Conservation (phyloP, 2,329 filamentous ascomycete genomes). For the Penicillium decumbens region DNA sequence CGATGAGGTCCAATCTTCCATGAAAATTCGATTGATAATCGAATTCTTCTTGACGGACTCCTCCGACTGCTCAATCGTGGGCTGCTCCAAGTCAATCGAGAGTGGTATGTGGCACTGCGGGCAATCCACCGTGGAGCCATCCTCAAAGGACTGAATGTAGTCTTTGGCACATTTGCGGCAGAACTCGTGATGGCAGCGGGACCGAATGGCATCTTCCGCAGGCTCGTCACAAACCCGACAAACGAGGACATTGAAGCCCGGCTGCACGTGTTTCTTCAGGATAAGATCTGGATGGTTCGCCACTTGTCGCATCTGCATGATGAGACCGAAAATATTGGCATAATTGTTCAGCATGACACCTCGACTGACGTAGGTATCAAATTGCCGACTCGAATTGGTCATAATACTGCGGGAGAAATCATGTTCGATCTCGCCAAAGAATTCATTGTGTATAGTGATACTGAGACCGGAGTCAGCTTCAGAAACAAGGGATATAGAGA, state of each 20-base stretch:
- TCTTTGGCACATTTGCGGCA: constrained; percentile 75
- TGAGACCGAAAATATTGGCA: constrained; percentile 96
- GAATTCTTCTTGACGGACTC: constrained; percentile 84
- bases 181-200: constrained; percentile 88
- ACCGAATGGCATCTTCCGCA: constrained; percentile 89
- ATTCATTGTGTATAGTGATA: constrained; percentile 85
- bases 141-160: constrained; percentile 73
- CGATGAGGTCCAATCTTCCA: constrained; percentile 97
- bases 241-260: constrained; percentile 82
- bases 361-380: constrained; percentile 91
- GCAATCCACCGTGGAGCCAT: constrained; percentile 58
- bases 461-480: constrained; percentile 19
- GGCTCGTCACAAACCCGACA: constrained; percentile 96
- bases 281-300: constrained; percentile 94
- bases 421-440: constrained; percentile 92
- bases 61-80: constrained; percentile 90
- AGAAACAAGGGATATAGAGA: neutral
- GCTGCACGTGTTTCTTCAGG: constrained; percentile 77
- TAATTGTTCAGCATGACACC: constrained; percentile 96
- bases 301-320: constrained; percentile 99
- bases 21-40: constrained; percentile 97
- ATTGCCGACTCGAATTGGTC: constrained; percentile 80
- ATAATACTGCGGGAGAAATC: constrained; percentile 96
- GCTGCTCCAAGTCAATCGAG: constrained; percentile 88
- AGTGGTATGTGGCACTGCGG: constrained; percentile 88